Evolutionary conservation across 768 basidiomycete genomes (phyloP).

Genomic region (Leucosporidium scottii): DNA sequence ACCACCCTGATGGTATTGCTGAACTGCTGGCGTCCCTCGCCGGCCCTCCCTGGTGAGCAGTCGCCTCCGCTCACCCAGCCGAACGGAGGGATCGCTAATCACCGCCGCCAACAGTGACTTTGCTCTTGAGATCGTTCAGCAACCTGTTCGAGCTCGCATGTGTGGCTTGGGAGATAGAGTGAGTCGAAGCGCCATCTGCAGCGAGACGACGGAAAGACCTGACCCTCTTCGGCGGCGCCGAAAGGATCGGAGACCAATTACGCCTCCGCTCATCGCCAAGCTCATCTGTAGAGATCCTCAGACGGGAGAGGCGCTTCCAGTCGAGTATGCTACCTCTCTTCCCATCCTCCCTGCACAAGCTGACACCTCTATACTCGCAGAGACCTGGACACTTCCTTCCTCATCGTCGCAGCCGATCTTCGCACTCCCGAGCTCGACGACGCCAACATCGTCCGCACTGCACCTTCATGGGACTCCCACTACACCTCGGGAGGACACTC

Average conservation of each 20-base stretch:
- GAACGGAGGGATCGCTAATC: background rate
- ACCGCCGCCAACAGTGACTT: constrained; percentile 55
- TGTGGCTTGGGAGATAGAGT: constrained; percentile 97
- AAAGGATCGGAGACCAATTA: constrained; percentile 84
- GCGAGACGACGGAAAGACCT: background rate
- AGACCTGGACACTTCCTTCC: constrained; percentile 77
- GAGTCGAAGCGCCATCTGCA: constrained; percentile 27
- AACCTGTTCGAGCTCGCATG: constrained; percentile 85
- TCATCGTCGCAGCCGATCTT: constrained; percentile 84
- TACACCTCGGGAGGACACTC: background rate
- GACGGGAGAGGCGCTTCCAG: constrained; percentile 61
- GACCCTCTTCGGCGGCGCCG: constrained; percentile 18
- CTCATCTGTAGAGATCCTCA: constrained; percentile 61
- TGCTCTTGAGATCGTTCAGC: constrained; percentile 74
- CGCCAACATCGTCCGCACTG: constrained; percentile 82
- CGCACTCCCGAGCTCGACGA: constrained; percentile 82
- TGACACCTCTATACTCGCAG: constrained; percentile 45
- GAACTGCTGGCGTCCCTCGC: background rate
- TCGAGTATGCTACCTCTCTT: constrained; percentile 55
- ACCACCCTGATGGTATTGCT: background rate
- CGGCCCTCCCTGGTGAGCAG: background rate
- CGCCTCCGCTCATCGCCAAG: constrained; percentile 67
- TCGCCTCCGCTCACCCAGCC: background rate
- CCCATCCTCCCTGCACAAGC: constrained; percentile 1
- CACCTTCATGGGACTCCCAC: constrained; percentile 40